A percentile compares a stretch with the other conserved stretches of the same genome.
These are phyloP conservation scores for Stephanodiscus triporus DNA, from an alignment of 108 stramenopile species.

Conservation along the genomic window DNA sequence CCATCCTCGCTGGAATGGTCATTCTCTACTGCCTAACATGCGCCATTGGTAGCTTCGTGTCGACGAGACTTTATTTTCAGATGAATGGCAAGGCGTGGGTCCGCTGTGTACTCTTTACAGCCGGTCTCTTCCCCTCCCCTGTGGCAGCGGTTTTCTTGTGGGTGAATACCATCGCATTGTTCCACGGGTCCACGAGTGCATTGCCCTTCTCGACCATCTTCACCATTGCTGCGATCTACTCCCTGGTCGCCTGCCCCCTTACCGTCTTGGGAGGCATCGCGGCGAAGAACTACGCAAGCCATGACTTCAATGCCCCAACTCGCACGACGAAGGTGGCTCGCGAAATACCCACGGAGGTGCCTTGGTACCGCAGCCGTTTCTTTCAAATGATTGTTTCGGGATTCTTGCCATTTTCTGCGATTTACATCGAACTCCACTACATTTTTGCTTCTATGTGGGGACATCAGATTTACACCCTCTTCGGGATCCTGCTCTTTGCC, in stretches of 20 bases:
- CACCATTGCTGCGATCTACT: slow-evolving; percentile 78
- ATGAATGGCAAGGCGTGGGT: slow-evolving; percentile 95
- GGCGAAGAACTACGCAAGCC: slow-evolving; percentile 84
- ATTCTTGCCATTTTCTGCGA: slow-evolving; percentile 97
- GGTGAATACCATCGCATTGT: slow-evolving; percentile 92
- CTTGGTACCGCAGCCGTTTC: slow-evolving; percentile 77
- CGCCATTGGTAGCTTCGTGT: slow-evolving; percentile 84
- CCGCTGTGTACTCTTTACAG: slow-evolving; percentile 84
- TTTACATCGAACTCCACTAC: slow-evolving; percentile 98
- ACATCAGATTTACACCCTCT: slow-evolving; percentile 98
- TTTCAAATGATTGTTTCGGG: slow-evolving; percentile 92
- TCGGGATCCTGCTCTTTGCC: slow-evolving; percentile 96
- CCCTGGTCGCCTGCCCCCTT: slow-evolving; percentile 89
- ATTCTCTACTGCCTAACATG: slow-evolving; percentile 93
- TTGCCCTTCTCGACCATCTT: slow-evolving; percentile 94
- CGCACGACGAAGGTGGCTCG: slow-evolving; percentile 97
- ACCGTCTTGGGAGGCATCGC: slow-evolving; percentile 92
- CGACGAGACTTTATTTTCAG: slow-evolving; percentile 89
- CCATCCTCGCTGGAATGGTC: slow-evolving; percentile 89
- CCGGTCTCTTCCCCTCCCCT: slow-evolving; percentile 89
- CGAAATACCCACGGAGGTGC: slow-evolving; percentile 88
- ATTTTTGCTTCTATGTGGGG: slow-evolving; percentile 99
- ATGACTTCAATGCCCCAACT: slow-evolving; percentile 95
- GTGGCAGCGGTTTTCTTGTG: slow-evolving; percentile 83
- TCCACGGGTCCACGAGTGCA: slow-evolving; percentile 92